A percentile compares a stretch with the other conserved stretches of the same genome.
Conservation (phyloP, 306 rosid species). For the Acacia crassicarpa region DNA sequence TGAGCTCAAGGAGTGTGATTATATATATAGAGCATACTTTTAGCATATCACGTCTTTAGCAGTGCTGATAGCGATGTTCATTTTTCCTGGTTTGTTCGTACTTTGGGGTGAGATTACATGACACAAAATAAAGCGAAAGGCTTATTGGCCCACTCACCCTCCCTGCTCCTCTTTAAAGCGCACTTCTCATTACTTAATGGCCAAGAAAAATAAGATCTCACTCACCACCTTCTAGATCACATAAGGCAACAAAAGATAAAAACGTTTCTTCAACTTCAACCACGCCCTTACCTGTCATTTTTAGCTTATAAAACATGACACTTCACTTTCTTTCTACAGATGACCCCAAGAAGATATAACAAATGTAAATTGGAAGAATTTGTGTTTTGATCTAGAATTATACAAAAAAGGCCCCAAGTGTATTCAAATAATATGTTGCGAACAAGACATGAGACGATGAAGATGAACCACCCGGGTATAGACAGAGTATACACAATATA, state of each 20-base stretch:
- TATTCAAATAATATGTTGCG: neutral
- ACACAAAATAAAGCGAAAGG: slow-evolving; percentile 12
- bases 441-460: neutral
- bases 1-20: neutral
- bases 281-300: neutral
- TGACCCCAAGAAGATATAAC: neutral
- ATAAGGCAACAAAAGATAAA: neutral
- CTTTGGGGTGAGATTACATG: neutral
- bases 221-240: neutral
- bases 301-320: neutral
- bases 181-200: slow-evolving; percentile 11
- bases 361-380: neutral
- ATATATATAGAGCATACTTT: neutral
- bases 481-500: neutral
- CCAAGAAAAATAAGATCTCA: neutral
- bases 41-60: neutral
- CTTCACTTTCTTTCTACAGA: neutral
- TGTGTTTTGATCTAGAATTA: neutral
- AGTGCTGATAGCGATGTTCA: neutral
- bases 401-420: slow-evolving; percentile 2
- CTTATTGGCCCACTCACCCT: neutral
- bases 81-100: neutral
- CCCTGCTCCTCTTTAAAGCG: neutral
- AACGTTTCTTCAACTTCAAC: neutral
- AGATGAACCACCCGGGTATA: too few species aligned